phyloP scores from a whole-genome alignment of 495 filamentous ascomycete genomes.

The Tuber calosporum region DNA sequence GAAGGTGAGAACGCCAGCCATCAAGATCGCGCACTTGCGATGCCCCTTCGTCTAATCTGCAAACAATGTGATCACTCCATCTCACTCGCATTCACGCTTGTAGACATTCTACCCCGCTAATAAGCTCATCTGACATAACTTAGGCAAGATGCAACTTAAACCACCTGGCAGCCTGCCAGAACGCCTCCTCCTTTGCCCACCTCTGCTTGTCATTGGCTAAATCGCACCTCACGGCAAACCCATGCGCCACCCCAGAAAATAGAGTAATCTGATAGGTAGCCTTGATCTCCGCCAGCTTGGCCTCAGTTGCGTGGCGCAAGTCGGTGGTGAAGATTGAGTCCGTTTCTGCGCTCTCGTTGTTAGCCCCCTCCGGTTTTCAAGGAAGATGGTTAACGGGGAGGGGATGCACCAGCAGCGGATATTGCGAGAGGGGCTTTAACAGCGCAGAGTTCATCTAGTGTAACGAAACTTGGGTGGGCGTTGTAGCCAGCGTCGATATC shows the following conservation, averaged over 20 bases:
- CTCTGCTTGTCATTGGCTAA: slow-evolving; percentile 54
- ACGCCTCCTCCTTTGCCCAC: slow-evolving; percentile 81
- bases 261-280: slow-evolving; percentile 75
- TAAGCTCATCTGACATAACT: not conserved
- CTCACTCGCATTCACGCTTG: not conserved
- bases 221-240: slow-evolving; percentile 71
- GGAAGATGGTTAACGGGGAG: not conserved
- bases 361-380: not conserved
- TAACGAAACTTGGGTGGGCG: slow-evolving; percentile 73
- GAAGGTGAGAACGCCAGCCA: not conserved
- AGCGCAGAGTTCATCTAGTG: slow-evolving; percentile 62
- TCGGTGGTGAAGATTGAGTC: slow-evolving; percentile 71
- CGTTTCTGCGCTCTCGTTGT: slow-evolving; percentile 50
- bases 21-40: not conserved
- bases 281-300: slow-evolving; percentile 53
- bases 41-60: not conserved
- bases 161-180: slow-evolving; percentile 71
- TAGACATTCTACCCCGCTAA: not conserved
- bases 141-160: slow-evolving; percentile 45
- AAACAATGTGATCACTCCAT: not conserved
- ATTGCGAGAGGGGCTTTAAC: slow-evolving; percentile 68
- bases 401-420: slow-evolving; percentile 57
- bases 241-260: slow-evolving; percentile 67
- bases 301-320: slow-evolving; percentile 60
- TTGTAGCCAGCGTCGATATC: slow-evolving; percentile 50